Base-by-base conservation (phyloP, 805 yeast species). In the Candida xyloterini region DNA sequence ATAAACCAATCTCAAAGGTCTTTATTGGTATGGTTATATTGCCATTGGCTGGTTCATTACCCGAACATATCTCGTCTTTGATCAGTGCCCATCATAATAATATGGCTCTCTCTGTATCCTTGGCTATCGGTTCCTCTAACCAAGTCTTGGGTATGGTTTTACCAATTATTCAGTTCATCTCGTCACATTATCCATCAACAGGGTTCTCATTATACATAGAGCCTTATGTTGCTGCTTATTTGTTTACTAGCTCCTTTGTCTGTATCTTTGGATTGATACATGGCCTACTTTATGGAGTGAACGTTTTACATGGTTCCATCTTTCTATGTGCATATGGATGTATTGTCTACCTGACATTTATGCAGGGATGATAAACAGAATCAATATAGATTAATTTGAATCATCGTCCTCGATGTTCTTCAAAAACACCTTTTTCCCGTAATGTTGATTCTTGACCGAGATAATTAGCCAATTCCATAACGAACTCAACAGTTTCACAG, bases 401-500 rank as follows among this genome's bases (percentile, higher is more conserved):
- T 43, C 45, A 2, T 47, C 51, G 4, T 55, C 55, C 15, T 43
- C 50, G 18, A 44, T 47, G 30, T 57, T 59, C 2, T 55, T 41
- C 27, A 59, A 44, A 10, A 55, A 42, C 28, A 47, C 53, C 5
- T 53, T 56, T 29, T 44, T 52, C 14, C 56, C 52, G 43, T 59
- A 59, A 27, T 48, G 50, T 38, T 53, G 56, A 11, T 52, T 58
- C 45, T 51, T 59, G 35, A 55, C 39, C n/a, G 46, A 34, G 13
- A 36, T 39, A 36, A 46, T 49, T n/a, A 48, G 30, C 35, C 42
- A 32, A 9, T 22, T 31, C 42, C 42, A 38, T 6, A 45, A 30
- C 6, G 39, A 16, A 7, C 33, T 25, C 10, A 30, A 10, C 10
- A 43, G 23, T 20, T 27, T 30, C 7, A 15, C 18, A 23, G 39